Evolutionary conservation across 805 yeast genomes (phyloP), one percentile per base, ranked within the genome.

Genomic region (Diddensiella santjacobensis): DNA sequence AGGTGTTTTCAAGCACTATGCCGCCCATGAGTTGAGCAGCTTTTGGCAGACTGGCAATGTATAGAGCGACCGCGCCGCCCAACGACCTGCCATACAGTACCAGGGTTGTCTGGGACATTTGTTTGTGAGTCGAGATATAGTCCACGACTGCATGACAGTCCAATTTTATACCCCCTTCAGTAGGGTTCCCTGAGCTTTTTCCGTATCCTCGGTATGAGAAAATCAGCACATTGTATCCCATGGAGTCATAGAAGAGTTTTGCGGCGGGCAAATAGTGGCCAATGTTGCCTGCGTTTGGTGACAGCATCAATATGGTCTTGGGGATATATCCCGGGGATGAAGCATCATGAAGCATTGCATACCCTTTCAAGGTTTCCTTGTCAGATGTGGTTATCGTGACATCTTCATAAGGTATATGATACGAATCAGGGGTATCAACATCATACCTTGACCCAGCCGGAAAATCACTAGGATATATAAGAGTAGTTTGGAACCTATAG

Each of bases 231-330:
- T 90, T 88, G 66, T 81, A 79, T 11, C 80, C 78, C 65, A 83
- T 74, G 33, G 72, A 67, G 42, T 72, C 67, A 65, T 79, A 86
- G 53, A 90, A 80, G 6, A 83, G 64, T 42, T 81, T 73, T 2
- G 86, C 95, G 5, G 88, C 78, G 1, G 96, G 96, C 42, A 91
- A 69, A 23, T 85, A 82, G 61, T 87, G 88, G 15, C 98, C 98
- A 54, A 91, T 91, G 64, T 93, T 91, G 3, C 98, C 98, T 1
- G 97, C 97, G 66, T 91, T 91, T 3, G 98, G 98, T 42, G 89
- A 81, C 44, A 90, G 72, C 18, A 93, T 75, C 22, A 93, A 59
- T 8, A 91, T 75, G 0, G 97, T 87, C 55, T 83, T 85, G 53
- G 77, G 72, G 26, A 74, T 65, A 49, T 80, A 77, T 18, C 49